Evolutionary conservation across 2,329 filamentous ascomycete species (phyloP), one percentile per base, ranked within the genome.

Genomic region (Verticillium tricorpus): DNA sequence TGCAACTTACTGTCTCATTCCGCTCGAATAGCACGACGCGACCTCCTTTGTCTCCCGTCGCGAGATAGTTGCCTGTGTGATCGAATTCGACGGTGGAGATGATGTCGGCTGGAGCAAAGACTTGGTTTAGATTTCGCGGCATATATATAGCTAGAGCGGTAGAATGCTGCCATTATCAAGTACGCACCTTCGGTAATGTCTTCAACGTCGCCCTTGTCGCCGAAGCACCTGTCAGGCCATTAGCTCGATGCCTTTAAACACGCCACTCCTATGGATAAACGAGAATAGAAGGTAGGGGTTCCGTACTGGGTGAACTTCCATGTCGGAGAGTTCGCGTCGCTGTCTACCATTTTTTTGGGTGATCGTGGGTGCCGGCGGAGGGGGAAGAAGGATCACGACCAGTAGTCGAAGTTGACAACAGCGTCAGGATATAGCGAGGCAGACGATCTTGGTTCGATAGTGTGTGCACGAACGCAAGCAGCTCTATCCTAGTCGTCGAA

Each of bases 291-390:
- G n/a, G 22, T 7, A 0, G 19, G n/a, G 45, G 45, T 19, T 11
- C 1, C 61, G 79, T 91, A 96, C 93, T 98, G 94, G 79, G 94
- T 98, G 82, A 98, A 98, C 85, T 98, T 98, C 94, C 94, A 98
- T 81, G 93, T 98, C 76, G 93, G 93, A 82, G 92, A 89, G 85
- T 88, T 92, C 81, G 90, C 85, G 82, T 96, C 93, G 83, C 89
- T 90, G 87, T 97, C 93, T 84, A 95, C 93, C 93, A 98, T 97
- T 83, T 89, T 94, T 80, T 52, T 28, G 28, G 28, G 28, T 5
- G 28, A 28, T 28, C 19, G 19, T 19, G 45, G 19, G 19, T 25
- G n/a, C 45, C 45, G 45, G 28, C 28, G 45, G 19, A 52, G 45
- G 45, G 45, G 19, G 19, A 11, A 11, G 12, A 19, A 22, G n/a